These are phyloP conservation scores for Tetrapyrgos nigripes DNA, from an alignment of 1,284 basidiomycete species.

Conservation along the genomic window DNA sequence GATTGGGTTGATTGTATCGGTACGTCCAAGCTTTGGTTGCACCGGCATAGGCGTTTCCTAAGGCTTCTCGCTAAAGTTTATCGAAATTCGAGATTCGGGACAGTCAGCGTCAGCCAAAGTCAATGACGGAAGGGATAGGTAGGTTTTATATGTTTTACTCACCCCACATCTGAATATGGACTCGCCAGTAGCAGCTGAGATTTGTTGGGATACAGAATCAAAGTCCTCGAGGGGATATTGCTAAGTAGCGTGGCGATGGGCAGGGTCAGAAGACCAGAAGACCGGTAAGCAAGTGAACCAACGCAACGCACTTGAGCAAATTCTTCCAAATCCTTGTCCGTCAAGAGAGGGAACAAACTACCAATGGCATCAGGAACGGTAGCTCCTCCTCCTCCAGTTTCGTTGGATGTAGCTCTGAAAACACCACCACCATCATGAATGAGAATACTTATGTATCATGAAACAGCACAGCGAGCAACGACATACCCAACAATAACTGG, in stretches of 20 bases:
- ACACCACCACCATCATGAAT: not conserved
- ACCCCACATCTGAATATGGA: constrained; percentile 57
- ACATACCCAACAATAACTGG: constrained; percentile 66
- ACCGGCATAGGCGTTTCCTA: constrained; percentile 47
- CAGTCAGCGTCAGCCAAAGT: not conserved
- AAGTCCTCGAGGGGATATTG: constrained; percentile 37
- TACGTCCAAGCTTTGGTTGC: constrained; percentile 19
- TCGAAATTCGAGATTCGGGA: not conserved
- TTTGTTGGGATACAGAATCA: constrained; percentile 43
- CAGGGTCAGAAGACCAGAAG: not conserved
- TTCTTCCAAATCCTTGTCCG: constrained; percentile 5
- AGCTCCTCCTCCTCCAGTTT: constrained; percentile 12
- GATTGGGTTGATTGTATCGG: constrained; percentile 55
- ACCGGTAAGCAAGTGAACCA: no score
- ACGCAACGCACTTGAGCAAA: constrained; percentile 7
- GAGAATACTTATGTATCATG: no score
- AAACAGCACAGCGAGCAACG: not conserved
- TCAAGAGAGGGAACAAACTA: constrained; percentile 5
- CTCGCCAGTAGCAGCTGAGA: constrained; percentile 55
- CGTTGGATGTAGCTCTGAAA: constrained; percentile 15
- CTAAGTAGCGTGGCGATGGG: not conserved
- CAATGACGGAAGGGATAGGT: no score
- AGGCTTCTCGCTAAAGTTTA: constrained; percentile 47
- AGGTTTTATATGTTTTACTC: constrained; percentile 24
- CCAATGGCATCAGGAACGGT: constrained; percentile 5